Evolutionary conservation across 257 asterid genomes (phyloP), one percentile per base, ranked within the genome.

Genomic region (Nicotiana paniculata): DNA sequence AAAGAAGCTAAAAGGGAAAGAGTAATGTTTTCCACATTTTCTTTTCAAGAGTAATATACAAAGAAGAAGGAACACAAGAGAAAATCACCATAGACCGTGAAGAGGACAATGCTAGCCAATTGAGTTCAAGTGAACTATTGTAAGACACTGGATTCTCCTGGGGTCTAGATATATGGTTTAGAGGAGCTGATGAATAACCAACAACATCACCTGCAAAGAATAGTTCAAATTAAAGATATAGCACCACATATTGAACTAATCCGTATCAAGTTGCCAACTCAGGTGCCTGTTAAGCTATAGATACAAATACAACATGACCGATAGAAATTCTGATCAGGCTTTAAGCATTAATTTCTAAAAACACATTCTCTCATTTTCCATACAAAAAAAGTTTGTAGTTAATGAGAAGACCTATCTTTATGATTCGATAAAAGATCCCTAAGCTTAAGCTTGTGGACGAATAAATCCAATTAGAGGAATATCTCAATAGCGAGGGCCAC

Each of bases 41-140:
- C 16, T 51, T 75, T 51, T 74, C 63, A 76, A 57, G 51, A 30
- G 51, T 21, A 78, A 26, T 79, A 24, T 6, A 81, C 2, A 68
- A 69, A 84, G 39, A 77, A 26, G 43, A 48, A 83, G 69, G 79
- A 21, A 72, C 64, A 72, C 67, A 51, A 80, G 81, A 82, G 82
- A 85, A 74, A 83, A 65, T 81, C 85, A 94, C 98, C 92, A 13
- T 58, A 81, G 97, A 86, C 78, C 91, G 96, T 85, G 87, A 88
- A 77, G 90, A 86, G 74, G 92, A 84, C 79, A 96, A 81, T 84
- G 93, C 93, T 55, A 91, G 87, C 97, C 97, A 96, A 83, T 37
- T 86, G 53, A 93, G 89, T 76, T 89, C 93, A 83, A 83, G 63
- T 65, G 66, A 82, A 85, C 78, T 24, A 81, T 85, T 86, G 79